These are phyloP conservation scores for Lizonia empirigonia DNA, from an alignment of 2,329 filamentous ascomycete genomes.

Conservation along the genomic window DNA sequence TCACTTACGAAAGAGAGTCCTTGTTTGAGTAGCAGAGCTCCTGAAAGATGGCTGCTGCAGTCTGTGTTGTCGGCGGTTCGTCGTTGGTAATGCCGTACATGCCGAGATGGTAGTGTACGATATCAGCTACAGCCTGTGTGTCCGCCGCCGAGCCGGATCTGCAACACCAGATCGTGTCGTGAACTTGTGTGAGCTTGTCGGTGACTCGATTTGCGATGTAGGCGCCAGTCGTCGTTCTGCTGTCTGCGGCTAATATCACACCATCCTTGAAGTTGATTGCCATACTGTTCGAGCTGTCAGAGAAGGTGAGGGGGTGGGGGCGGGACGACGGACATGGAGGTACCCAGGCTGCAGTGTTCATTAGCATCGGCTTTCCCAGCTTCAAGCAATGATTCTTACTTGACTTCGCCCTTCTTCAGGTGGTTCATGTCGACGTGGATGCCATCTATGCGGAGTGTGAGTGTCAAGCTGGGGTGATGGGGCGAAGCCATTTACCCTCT, in stretches of 20 bases:
- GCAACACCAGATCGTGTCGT: conserved; percentile 99
- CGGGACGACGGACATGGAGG: conserved; percentile 77
- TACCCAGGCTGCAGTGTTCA: conserved; percentile 73
- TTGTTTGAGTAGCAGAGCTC: conserved; percentile 99
- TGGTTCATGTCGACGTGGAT: conserved; percentile 99
- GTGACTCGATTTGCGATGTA: conserved; percentile 99
- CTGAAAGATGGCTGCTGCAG: conserved; percentile 93
- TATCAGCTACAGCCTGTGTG: conserved; percentile 96
- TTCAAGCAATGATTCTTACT: conserved; percentile 65
- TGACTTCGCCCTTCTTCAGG: conserved; percentile 98
- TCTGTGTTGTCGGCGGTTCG: conserved; percentile 90
- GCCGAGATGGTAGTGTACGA: conserved; percentile 94
- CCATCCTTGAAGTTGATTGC: conserved; percentile 98
- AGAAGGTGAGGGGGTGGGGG: conserved; percentile 24
- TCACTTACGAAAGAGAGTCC: conserved; percentile 79
- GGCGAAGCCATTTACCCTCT: conserved; percentile 40
- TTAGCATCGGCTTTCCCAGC: conserved; percentile 25
- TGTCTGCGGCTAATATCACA: conserved; percentile 97
- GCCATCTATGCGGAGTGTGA: conserved; percentile 71
- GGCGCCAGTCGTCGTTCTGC: conserved; percentile 92
- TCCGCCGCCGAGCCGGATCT: conserved; percentile 96
- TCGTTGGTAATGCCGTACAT: conserved; percentile 91
- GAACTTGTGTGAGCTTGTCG: conserved; percentile 97
- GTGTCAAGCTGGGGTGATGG: conserved; percentile 22
- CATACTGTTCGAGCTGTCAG: conserved; percentile 68